Evolutionary conservation across 768 basidiomycete species (phyloP), one percentile per base, ranked within the genome.

Genomic region (Phylloporus sp.): DNA sequence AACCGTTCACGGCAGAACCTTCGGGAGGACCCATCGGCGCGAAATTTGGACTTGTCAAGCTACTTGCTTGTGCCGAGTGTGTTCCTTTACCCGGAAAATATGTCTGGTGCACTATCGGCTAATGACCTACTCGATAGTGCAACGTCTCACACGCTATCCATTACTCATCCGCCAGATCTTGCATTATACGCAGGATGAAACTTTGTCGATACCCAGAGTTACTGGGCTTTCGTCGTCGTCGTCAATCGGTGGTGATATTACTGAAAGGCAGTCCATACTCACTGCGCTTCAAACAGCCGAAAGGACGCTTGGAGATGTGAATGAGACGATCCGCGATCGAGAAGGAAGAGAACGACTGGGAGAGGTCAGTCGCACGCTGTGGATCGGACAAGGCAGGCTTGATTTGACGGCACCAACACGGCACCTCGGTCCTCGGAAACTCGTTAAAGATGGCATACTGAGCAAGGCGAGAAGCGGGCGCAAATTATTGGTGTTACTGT

Each of bases 71-170:
- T 83, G n/a, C 94, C 94, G 0, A 95, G 93, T 94, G 68, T 59
- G 84, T 73, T 31, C 23, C 1, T 8, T 18, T 23, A 2, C 6
- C 34, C 9, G 6, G 16, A 28, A 11, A 18, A 13, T 6, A 24
- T 5, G 4, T 8, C 5, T 29, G 8, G 12, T 15, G 31, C 16
- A 26, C 28, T 5, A 15, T 32, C 20, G 18, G 9, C 29, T 39
- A 29, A 47, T 15, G 8, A 36, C 28, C 18, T 35, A 22, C n/a
- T 16, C 28, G 13, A 26, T 54, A 93, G 91, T 95, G 93, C 93
- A 97, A 82, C 85, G 95, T 9, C 85, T 97, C 50, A 97, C 95
- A 0, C 79, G 92, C 50, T 99, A 98, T 64, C 95, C 95, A 0
- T 75, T 99, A 0, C 76, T 97, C 28, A 84, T 97, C 57, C 84